Evolutionary conservation across 2,329 filamentous ascomycete species (phyloP), one percentile per base, ranked within the genome.

Genomic region (Diplodia sapinea): DNA sequence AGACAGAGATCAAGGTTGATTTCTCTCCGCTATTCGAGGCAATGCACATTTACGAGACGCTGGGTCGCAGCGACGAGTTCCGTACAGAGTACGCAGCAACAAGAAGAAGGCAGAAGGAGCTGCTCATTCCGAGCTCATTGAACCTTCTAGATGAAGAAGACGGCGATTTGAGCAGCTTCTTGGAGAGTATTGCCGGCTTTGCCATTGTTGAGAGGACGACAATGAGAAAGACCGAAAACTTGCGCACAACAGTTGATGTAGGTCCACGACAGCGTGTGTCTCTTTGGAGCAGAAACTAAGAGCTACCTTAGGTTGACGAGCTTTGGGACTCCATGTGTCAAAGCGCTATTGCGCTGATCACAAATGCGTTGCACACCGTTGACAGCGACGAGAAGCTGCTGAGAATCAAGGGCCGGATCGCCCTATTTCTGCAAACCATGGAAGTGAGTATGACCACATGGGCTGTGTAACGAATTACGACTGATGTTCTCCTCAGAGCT

Each of bases 321-420:
- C 83, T 99, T 2, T 99, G 95, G 95, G 94, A 98, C 74, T 97
- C 94, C 0, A 95, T 98, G 92, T 98, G 94, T 75, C 92, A 94
- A 74, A 89, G 90, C 54, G 90, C 92, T 0, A 93, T 98, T 71
- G 86, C 85, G 9, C 83, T 98, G 57, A 96, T 96, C 70, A 89
- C 90, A 0, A 92, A 90, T 72, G 90, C 92, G 0, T 82, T 99
- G 4, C 86, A 87, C 61, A 88, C 89, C 50, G 88, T 99, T n/a
- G 89, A 88, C 68, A 95, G 96, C 76, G 93, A 95, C 13, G 94
- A 98, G 76, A 87, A 91, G 33, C 82, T 99, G 43, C 83, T 98
- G n/a, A 96, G 95, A 77, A 94, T 97, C 74, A 99, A 99, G 79
- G 93, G 93, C 55, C 87, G 96, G 31, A 89, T 98, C 74, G 91